Conservation (phyloP, 352 stramenopile species). For the Phytophthora chlamydospora region DNA sequence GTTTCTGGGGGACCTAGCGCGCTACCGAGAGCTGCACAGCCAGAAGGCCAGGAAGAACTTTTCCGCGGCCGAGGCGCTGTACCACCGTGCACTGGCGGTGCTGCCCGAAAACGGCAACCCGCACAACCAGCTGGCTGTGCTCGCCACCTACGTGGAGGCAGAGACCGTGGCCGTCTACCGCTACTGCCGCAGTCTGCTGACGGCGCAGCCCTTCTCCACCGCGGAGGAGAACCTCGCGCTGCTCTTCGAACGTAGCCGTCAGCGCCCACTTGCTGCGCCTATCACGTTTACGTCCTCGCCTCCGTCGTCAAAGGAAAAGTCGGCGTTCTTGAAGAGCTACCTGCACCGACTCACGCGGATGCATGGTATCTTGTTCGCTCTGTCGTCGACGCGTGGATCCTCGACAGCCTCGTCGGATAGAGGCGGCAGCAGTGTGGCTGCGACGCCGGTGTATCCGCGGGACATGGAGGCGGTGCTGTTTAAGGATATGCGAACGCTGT, state of each 20-base stretch:
- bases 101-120: slow-evolving; percentile 84
- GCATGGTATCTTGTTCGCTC: slow-evolving; percentile 85
- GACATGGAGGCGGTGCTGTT: slow-evolving; percentile 76
- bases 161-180: slow-evolving; percentile 92
- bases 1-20: slow-evolving; percentile 80
- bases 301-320: slow-evolving; percentile 74
- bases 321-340: slow-evolving; percentile 87
- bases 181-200: slow-evolving; percentile 89
- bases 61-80: slow-evolving; percentile 64
- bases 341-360: slow-evolving; percentile 85
- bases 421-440: slow-evolving; percentile 11
- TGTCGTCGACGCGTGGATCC: slow-evolving; percentile 40
- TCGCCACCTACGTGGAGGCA: slow-evolving; percentile 88
- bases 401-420: slow-evolving; percentile 18
- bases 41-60: slow-evolving; percentile 90
- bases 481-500: slow-evolving; percentile 60
- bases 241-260: slow-evolving; percentile 89
- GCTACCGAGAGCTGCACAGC: slow-evolving; percentile 84
- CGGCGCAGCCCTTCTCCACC: slow-evolving; percentile 85
- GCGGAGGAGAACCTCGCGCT: slow-evolving; percentile 89
- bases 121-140: slow-evolving; percentile 86
- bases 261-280: slow-evolving; percentile 60
- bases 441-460: slow-evolving; percentile 48
- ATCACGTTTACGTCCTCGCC: slow-evolving; percentile 46
- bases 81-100: slow-evolving; percentile 71